Evolutionary conservation across 768 basidiomycete species (phyloP).

Genomic region (Leccinum variicolor): DNA sequence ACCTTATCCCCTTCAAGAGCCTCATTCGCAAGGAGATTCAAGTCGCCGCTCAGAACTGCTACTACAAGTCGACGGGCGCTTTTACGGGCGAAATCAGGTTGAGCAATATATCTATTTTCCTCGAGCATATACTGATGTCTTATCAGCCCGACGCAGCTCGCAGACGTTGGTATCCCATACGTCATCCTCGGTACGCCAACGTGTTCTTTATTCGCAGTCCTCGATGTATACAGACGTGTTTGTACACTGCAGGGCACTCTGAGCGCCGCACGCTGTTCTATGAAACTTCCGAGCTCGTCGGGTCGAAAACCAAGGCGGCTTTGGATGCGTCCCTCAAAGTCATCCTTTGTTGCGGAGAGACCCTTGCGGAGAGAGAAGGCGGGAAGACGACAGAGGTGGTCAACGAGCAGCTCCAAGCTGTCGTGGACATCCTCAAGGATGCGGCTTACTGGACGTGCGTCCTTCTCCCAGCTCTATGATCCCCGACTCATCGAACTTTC

Average conservation of each 20-base stretch:
- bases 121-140: not conserved
- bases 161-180: constrained; percentile 82
- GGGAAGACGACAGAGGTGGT: constrained; percentile 77
- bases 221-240: not conserved
- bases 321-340: constrained; percentile 73
- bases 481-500: not conserved
- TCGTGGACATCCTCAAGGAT: constrained; percentile 53
- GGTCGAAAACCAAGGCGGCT: constrained; percentile 82
- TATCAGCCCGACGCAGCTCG: constrained; percentile 74
- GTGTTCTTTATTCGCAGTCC: not conserved
- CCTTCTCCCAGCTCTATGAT: not conserved
- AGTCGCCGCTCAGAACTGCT: constrained; percentile 90
- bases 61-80: constrained; percentile 80
- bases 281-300: constrained; percentile 81
- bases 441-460: constrained; percentile 76
- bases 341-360: constrained; percentile 97
- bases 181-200: constrained; percentile 75
- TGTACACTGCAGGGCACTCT: constrained; percentile 69
- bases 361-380: constrained; percentile 80
- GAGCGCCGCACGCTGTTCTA: constrained; percentile 93
- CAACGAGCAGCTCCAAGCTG: constrained; percentile 76
- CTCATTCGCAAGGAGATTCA: constrained; percentile 63
- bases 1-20: constrained; percentile 71
- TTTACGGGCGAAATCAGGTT: constrained; percentile 97
- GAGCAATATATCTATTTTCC: constrained; percentile 10